phyloP scores from a whole-genome alignment of 768 basidiomycete genomes.

The Mycena vulgaris region DNA sequence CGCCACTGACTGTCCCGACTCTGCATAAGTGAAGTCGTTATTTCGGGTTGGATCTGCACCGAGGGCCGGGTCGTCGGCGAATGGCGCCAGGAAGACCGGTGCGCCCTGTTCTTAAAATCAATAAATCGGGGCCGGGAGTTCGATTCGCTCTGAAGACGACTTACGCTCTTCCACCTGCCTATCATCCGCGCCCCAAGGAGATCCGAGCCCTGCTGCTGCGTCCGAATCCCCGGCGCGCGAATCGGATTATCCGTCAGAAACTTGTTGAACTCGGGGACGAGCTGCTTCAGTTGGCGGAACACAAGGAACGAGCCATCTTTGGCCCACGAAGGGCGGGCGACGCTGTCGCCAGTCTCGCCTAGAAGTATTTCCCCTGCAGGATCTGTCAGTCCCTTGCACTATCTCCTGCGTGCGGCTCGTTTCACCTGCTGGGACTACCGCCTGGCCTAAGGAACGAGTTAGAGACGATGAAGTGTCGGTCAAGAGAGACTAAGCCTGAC shows the following conservation, averaged over 20 bases:
- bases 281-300: slow-evolving; percentile 52
- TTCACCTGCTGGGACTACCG: no score
- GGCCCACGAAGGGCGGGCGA: slow-evolving; percentile 39
- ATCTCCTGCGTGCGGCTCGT: no score
- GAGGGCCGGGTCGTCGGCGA: slow-evolving; percentile 29
- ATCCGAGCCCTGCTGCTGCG: slow-evolving; percentile 58
- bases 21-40: slow-evolving; percentile 27
- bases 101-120: no score
- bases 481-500: no score
- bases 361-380: slow-evolving; percentile 63
- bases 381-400: no score
- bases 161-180: slow-evolving; percentile 69
- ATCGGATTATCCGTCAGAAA: slow-evolving; percentile 61
- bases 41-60: slow-evolving; percentile 27
- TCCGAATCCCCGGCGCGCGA: slow-evolving; percentile 52
- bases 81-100: slow-evolving; percentile 37
- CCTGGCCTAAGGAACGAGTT: no score
- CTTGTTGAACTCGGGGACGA: slow-evolving; percentile 53
- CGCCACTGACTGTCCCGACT: slow-evolving; percentile 32
- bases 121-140: slow-evolving; percentile 55
- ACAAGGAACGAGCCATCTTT: slow-evolving; percentile 52
- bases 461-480: no score
- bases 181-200: slow-evolving; percentile 68
- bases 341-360: slow-evolving; percentile 59
- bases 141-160: slow-evolving; percentile 22